Conservation (phyloP, 1,139 yeast species). For the Hyphopichia wangnamkhiaoensis region DNA sequence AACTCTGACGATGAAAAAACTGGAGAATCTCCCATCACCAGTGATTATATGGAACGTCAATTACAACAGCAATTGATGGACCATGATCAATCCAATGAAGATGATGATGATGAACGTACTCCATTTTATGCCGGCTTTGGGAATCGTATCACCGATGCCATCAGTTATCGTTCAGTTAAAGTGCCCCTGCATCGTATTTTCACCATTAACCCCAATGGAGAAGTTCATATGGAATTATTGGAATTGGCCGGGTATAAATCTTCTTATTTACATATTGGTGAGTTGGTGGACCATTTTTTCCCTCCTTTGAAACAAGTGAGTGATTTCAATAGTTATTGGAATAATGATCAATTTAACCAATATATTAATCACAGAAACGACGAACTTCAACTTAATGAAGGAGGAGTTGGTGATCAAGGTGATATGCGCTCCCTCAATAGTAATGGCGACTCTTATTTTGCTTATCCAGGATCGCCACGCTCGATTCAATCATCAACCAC, state of each 20-base stretch:
- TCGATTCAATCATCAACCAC: constrained; percentile 18
- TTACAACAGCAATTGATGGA: not conserved
- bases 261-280: constrained; percentile 86
- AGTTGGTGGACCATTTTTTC: constrained; percentile 94
- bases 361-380: constrained; percentile 21
- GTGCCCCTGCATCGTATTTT: constrained; percentile 94
- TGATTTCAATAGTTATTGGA: constrained; percentile 39
- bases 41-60: constrained; percentile 3
- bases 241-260: constrained; percentile 93
- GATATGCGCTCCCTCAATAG: not conserved
- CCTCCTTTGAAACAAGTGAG: constrained; percentile 69
- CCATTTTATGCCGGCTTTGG: constrained; percentile 99
- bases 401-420: not conserved
- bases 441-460: constrained; percentile 6
- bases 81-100: constrained; percentile 6
- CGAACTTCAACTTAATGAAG: not conserved
- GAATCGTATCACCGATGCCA: constrained; percentile 93
- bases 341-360: constrained; percentile 37
- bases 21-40: not conserved
- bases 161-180: constrained; percentile 90
- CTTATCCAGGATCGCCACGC: constrained; percentile 17
- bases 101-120: constrained; percentile 43
- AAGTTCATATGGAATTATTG: constrained; percentile 93
- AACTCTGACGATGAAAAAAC: constrained; percentile 5
- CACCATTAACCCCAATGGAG: constrained; percentile 95